Base-by-base conservation (phyloP, 208 protist species). In the Crithidia acanthocephali region DNA sequence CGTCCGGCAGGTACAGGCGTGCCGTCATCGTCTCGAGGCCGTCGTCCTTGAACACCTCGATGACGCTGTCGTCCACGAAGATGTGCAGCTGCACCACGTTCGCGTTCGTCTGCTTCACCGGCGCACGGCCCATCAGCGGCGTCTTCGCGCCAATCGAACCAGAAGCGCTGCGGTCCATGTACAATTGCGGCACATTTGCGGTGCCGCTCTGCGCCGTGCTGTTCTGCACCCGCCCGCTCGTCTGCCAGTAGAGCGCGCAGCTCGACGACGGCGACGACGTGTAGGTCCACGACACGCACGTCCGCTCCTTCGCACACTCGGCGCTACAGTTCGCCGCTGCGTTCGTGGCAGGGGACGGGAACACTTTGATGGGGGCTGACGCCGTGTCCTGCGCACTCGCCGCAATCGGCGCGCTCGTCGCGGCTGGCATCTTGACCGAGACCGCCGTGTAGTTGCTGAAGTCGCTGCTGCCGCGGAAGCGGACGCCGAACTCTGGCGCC, bases 21-120 rank as follows among this genome's bases (percentile, higher is more conserved):
- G 69, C 79, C 23, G 69, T 84, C 28, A 80, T 50, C 58, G 76
- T 74, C 72, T 90, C 69, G 42, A 85, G 50, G 3, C 74, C 80
- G 50, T 69, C 61, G 58, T 85, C 73, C 68, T 84, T 76, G 76
- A 90, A 79, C 35, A 87, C 68, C 71, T 90, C 80, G 11, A 85
- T 32, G 30, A 85, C 57, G 48, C 66, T 79, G 70, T 67, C 67
- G 35, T 85, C 80, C 8, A 85, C 74, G 51, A 68, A 81, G 52
- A 85, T 76, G 62, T 52, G 75, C 48, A 85, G 35, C 28, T 52
- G 18, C 18, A 85, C 52, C 52, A 47, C 59, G 37, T 72, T 81
- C 10, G 76, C 37, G 42, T 72, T 72, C 15, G 47, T 68, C 50
- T 62, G 35, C 20, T 65, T 59, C 35, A 86, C 45, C 40, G 77